Conservation (phyloP, 441 rosid genomes). For the Bocquillonia castaneifolia region DNA sequence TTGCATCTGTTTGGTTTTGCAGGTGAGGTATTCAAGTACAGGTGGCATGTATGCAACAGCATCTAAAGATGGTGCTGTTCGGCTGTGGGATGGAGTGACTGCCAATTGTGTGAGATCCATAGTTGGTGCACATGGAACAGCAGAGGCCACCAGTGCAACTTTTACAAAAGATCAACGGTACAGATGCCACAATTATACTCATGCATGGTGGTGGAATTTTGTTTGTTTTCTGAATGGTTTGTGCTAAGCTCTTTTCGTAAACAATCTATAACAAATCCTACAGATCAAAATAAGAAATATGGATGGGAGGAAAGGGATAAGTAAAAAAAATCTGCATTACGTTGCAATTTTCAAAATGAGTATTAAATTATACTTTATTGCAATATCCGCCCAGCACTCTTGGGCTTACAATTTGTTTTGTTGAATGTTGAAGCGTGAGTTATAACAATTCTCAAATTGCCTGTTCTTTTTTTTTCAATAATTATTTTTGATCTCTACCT, state of each 20-base stretch:
- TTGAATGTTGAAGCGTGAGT: not conserved
- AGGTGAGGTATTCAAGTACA: slow-evolving; percentile 81
- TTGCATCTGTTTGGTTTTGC: slow-evolving; percentile 22
- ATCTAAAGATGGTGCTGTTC: slow-evolving; percentile 74
- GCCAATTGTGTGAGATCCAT: slow-evolving; percentile 63
- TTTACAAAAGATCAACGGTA: slow-evolving; percentile 87
- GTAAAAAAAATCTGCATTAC: not conserved
- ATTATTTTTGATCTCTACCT: not conserved
- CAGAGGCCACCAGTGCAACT: slow-evolving; percentile 65
- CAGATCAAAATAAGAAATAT: not conserved
- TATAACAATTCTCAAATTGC: too few relatives aligned
- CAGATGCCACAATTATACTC: not conserved
- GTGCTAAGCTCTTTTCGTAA: not conserved
- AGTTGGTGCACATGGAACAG: slow-evolving; percentile 60
- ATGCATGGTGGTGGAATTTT: not conserved
- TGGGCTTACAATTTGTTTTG: not conserved
- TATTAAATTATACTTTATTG: too few relatives aligned
- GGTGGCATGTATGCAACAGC: slow-evolving; percentile 81
- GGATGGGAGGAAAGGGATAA: not conserved
- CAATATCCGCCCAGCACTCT: not conserved
- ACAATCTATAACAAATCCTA: not conserved
- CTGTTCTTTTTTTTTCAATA: not conserved
- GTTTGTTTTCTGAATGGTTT: not conserved
- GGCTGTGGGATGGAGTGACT: slow-evolving; percentile 72
- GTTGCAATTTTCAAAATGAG: not conserved